These are phyloP conservation scores for Eucalyptus erythrocorys DNA, from an alignment of 345 rosid species.

Conservation along the genomic window DNA sequence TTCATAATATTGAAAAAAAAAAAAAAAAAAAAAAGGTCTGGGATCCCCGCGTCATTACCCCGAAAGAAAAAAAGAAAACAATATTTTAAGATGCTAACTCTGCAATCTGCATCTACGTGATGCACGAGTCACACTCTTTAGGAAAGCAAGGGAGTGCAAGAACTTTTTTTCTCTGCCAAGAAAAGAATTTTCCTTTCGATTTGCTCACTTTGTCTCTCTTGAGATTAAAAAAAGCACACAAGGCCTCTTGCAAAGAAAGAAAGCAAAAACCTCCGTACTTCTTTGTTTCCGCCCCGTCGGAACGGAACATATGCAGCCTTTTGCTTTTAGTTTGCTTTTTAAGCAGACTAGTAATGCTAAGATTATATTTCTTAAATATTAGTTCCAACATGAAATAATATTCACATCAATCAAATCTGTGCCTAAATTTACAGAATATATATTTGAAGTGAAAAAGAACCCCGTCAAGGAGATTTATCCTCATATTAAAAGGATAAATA, in stretches of 20 bases:
- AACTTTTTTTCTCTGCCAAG: background rate
- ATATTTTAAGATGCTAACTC: no score
- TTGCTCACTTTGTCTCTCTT: background rate
- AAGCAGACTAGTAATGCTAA: no score
- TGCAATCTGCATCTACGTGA: background rate
- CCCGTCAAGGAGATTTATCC: background rate
- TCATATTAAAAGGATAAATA: no score
- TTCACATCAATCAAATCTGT: background rate
- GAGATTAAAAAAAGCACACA: background rate
- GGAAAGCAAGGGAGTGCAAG: background rate
- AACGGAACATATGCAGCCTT: background rate
- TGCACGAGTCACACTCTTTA: background rate
- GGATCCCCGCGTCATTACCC: background rate
- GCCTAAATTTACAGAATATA: background rate
- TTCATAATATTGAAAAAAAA: background rate
- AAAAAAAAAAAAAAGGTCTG: rapidly evolving
- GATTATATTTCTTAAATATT: background rate
- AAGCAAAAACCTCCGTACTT: background rate
- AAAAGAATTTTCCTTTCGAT: background rate
- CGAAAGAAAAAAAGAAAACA: no score
- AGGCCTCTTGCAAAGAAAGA: background rate
- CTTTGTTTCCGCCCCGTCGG: rapidly evolving
- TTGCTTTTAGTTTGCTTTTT: background rate
- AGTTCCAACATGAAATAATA: background rate
- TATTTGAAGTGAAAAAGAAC: rapidly evolving